phyloP scores from a whole-genome alignment of 805 yeast species.

The Starmerella bombicola region DNA sequence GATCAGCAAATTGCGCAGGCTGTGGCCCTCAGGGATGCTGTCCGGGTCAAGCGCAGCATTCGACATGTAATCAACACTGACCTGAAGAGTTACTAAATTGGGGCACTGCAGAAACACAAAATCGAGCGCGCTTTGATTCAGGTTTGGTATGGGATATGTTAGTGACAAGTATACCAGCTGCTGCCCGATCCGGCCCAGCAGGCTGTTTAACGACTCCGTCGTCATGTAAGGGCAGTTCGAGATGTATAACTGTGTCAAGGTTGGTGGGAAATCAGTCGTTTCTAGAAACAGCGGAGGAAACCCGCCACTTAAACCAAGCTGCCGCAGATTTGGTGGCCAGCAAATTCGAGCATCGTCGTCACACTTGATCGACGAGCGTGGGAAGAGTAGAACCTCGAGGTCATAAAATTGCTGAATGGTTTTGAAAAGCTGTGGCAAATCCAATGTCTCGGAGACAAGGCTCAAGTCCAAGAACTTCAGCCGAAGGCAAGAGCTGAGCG shows the following conservation, averaged over 20 bases:
- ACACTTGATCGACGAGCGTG: constrained; percentile 73
- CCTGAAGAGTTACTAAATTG: constrained; percentile 45
- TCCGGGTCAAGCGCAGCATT: constrained; percentile 32
- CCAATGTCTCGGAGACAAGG: constrained; percentile 81
- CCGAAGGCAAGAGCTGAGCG: constrained; percentile 56
- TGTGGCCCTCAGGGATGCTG: constrained; percentile 31
- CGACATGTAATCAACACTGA: constrained; percentile 70
- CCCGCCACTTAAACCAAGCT: constrained; percentile 76
- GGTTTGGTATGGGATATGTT: constrained; percentile 79
- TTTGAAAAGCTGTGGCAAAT: constrained; percentile 62
- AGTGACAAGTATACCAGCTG: constrained; percentile 51
- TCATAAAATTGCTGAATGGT: constrained; percentile 52
- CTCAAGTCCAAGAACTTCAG: constrained; percentile 62
- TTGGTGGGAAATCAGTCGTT: constrained; percentile 56
- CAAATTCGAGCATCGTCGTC: constrained; percentile 33
- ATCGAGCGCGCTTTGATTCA: constrained; percentile 60
- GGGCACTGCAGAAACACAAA: constrained; percentile 66
- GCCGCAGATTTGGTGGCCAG: constrained; percentile 75
- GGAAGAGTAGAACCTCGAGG: constrained; percentile 70
- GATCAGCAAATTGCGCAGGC: constrained; percentile 50
- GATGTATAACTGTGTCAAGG: constrained; percentile 60
- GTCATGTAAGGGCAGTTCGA: constrained; percentile 77
- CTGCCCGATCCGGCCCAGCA: constrained; percentile 54
- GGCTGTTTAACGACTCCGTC: constrained; percentile 48
- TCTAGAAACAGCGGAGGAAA: constrained; percentile 67